Base-by-base conservation (phyloP, 1,284 basidiomycete species). In the Stereum hirsutum region DNA sequence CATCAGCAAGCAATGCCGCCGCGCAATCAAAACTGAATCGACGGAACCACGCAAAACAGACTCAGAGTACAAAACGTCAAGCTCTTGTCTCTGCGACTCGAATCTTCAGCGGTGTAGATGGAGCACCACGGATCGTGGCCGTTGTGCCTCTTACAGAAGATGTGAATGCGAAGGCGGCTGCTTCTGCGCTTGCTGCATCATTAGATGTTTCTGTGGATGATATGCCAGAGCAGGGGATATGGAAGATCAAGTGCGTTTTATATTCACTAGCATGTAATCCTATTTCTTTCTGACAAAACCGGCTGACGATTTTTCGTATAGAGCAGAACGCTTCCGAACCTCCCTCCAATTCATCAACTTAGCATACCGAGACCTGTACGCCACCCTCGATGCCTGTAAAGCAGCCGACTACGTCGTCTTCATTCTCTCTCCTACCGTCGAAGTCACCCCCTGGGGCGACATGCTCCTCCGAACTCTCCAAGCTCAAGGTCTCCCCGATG, bases 331-430 rank as follows among this genome's bases (percentile, higher is more conserved):
- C 8, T 96, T 92, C 71, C 90, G 89, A 61, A 90, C 93, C 0
- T 86, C 82, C 3, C 66, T 97, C 1, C 92, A 96, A 56, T 85
- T 96, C 59, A 71, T 93, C 42, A 78, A 82, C 42, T 69, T 92
- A 1, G 78, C 75, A 0, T 82, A 88, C 51, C 69, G 75, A 42
- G 68, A 69, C 32, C 71, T 92, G 32, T 94, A 90, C 57, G 74
- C 81, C 2, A 77, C 89, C 1, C 73, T 99, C 28, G 93, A 97
- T 57, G 85, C 86, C 0, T 87, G 84, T 56, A 84, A 92, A 57
- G 86, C 81, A 2, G 89, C 92, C 10, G 95, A 99, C 64, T 97
- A 96, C 56, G 82, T 94, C 33, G 69, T 98, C 11, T 78, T 96
- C 49, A 72, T 86, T 4, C 71, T 97, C 24, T 96, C 91, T 2